Conservation (phyloP, 73 alveolate species). For the Tetrahymena elliotti region DNA sequence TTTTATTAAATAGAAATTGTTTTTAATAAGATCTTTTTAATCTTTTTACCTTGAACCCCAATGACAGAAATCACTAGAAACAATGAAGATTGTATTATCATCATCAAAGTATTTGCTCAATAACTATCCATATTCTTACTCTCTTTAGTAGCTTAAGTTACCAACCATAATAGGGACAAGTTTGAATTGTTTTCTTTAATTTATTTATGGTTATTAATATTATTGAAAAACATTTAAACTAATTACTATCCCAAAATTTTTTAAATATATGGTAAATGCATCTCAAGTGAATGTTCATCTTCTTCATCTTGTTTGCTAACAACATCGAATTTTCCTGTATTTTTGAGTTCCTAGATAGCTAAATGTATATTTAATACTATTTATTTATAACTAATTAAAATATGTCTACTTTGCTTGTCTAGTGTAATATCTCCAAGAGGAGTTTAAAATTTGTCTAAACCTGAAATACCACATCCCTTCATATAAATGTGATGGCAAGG, state of each 20-base stretch:
- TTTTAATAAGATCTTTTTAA: constrained; percentile 8
- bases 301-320: constrained; percentile 71
- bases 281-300: constrained; percentile 90
- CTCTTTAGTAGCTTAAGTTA: constrained; percentile 52
- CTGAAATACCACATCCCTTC: constrained; percentile 81
- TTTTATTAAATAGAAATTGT: background rate
- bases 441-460: constrained; percentile 58
- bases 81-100: constrained; percentile 69
- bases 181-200: constrained; percentile 42
- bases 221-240: background rate
- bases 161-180: constrained; percentile 95
- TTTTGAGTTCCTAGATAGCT: constrained; percentile 50
- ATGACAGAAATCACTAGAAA: constrained; percentile 94
- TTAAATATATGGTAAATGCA: constrained; percentile 91
- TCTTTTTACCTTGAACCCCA: constrained; percentile 81
- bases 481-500: constrained; percentile 95
- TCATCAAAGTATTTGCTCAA: constrained; percentile 71
- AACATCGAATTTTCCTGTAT: constrained; percentile 45
- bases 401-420: constrained; percentile 52
- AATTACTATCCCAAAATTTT: constrained; percentile 57
- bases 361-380: background rate
- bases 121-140: constrained; percentile 61
- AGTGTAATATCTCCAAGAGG: constrained; percentile 85
- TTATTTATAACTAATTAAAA: background rate
- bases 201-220: background rate